phyloP scores from a whole-genome alignment of 768 basidiomycete species.

The Leucosporidium creatinivorum region DNA sequence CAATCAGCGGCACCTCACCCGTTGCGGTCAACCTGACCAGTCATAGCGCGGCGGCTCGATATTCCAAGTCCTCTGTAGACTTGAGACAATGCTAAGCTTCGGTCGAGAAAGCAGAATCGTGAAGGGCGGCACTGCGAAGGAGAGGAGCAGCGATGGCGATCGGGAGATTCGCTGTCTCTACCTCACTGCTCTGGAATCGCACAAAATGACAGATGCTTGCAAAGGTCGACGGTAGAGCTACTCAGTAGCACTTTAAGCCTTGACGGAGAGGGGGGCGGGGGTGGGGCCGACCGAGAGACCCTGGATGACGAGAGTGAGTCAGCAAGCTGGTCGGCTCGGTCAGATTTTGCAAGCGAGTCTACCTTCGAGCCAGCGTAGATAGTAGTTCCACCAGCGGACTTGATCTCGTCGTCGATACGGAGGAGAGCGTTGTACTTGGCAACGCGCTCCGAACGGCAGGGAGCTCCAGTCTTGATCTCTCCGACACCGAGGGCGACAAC shows the following conservation, averaged over 20 bases:
- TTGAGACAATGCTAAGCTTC: background rate
- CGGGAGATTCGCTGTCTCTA: no score
- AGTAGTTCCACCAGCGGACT: conserved; percentile 49
- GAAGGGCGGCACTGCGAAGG: background rate
- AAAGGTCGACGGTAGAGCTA: background rate
- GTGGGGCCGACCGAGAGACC: background rate
- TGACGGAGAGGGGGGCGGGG: conserved; percentile 6
- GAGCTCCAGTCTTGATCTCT: conserved; percentile 98
- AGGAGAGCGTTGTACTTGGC: conserved; percentile 64
- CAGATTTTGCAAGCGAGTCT: no score
- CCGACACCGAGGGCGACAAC: conserved; percentile 82
- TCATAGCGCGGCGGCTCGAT: no score
- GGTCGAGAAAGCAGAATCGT: background rate
- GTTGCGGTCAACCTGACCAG: no score
- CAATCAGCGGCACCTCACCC: no score
- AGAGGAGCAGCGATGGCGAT: background rate
- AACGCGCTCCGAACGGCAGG: conserved; percentile 82
- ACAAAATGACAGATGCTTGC: no score
- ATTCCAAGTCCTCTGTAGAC: background rate
- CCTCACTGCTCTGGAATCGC: background rate
- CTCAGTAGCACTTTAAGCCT: background rate
- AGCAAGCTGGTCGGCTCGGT: no score
- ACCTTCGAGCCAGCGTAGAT: conserved; percentile 72
- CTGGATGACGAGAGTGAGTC: background rate
- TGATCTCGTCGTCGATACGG: conserved; percentile 81